Evolutionary conservation across 768 basidiomycete genomes (phyloP), one percentile per base, ranked within the genome.

Genomic region (Russula dissimulans): DNA sequence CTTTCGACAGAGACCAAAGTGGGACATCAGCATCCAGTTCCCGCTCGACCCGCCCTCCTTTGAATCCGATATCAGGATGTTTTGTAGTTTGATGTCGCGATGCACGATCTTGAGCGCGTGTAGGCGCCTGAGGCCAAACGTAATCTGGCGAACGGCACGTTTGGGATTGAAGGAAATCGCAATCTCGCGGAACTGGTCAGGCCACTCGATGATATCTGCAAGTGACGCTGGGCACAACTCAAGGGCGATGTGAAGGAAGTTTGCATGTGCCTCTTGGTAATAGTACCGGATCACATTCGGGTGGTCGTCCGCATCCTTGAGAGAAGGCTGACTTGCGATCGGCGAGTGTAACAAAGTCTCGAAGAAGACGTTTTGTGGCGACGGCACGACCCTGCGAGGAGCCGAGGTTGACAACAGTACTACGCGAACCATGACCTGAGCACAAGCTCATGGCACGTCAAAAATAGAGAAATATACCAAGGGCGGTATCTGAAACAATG

Each of bases 241-340:
- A 45, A 99, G 85, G 3, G 97, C 97, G 64, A 99, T 98, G 73
- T 95, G 97, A 10, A 98, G 83, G 78, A 98, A 98, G 68, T 90
- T 93, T 22, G 85, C 85, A 32, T 90, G 89, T 4, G 88, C 79
- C 76, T 98, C 95, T 77, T 98, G 94, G 73, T 92, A 98, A 73
- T 94, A 99, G 71, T 99, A 97, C 32, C 93, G 87, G 67, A 98
- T 95, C 71, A 99, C 97, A 74, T 99, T 97, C 15, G 93, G 93
- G 68, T 99, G 97, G 71, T 95, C 93, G 76, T 98, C 97, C 51
- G 91, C 90, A 71, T 97, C 94, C 75, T 97, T 94, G 10, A 99
- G 10, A 99, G 80, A 43, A 99, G 84, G 68, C 84, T 85, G 31
- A 98, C 94, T 77, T 97, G 49, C 95, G 89, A 3, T 86, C 79